Percentiles rank a stretch among this genome's conserved stretches.
phyloP scores from a whole-genome alignment of 2,329 filamentous ascomycete genomes.

The Graphiopsis chlorocephala region DNA sequence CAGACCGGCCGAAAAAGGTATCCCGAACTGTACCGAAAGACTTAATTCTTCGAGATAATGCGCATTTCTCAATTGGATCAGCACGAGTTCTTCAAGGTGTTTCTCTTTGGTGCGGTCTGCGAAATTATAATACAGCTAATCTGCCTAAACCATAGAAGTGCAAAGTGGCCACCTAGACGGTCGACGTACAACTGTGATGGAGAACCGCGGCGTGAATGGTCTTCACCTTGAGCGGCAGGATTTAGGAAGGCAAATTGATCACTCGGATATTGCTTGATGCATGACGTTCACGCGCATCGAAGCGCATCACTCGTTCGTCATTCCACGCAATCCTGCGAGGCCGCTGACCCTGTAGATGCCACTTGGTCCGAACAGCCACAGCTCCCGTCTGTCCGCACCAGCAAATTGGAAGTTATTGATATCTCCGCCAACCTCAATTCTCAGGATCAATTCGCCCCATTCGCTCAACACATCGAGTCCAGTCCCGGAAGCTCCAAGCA shows the following conservation, averaged over 20 bases:
- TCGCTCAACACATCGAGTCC: conserved; percentile 23
- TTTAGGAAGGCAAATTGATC: too few relatives aligned
- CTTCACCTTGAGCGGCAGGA: too few relatives aligned
- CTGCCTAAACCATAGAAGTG: too few relatives aligned
- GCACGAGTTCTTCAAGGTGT: background rate
- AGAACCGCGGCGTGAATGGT: too few relatives aligned
- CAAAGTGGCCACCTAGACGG: too few relatives aligned
- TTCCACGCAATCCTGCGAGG: conserved; percentile 16
- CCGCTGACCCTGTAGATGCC: conserved; percentile 20
- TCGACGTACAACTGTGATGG: too few relatives aligned
- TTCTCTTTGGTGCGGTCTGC: too few relatives aligned
- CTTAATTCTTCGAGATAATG: background rate
- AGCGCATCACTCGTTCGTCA: conserved; percentile 16
- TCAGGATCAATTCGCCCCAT: conserved; percentile 21
- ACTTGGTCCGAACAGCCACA: conserved; percentile 23
- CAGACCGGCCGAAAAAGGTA: background rate
- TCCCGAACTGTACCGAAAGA: background rate
- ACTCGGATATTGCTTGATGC: too few relatives aligned
- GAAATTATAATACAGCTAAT: too few relatives aligned
- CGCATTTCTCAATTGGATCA: background rate
- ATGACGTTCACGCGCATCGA: background rate
- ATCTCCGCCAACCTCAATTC: conserved; percentile 22
- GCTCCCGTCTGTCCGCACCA: conserved; percentile 17
- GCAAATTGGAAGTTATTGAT: conserved; percentile 25
- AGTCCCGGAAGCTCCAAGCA: conserved; percentile 22